Evolutionary conservation across 1,284 basidiomycete species (phyloP), one percentile per base, ranked within the genome.

Genomic region (Stereum hirsutum): DNA sequence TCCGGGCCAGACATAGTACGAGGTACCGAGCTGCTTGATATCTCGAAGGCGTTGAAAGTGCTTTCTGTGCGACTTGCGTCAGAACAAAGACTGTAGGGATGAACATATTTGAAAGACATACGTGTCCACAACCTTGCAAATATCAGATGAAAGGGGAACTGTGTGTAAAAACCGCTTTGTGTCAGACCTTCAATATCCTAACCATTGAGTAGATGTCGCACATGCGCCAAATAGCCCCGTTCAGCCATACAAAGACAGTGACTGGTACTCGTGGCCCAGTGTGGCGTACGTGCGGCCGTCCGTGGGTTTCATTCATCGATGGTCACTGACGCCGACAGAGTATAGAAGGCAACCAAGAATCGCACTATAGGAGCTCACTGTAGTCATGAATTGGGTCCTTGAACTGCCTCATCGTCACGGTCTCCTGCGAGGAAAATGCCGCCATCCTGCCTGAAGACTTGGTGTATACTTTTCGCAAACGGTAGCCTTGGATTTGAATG

Each of bases 1-100:
- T 3, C 81, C 72, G 0, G 80, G 78, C 74, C 82, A 89, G 21
- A 89, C 81, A 49, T 75, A 78, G 52, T 78, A 81, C 0, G 79
- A 74, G 4, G 83, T 75, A 0, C 86, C 87, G 2, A 89, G 73
- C 53, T 89, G 87, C 52, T 88, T 88, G 53, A 89, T 74, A 45
- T 74, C 60, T 21, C 85, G 69, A 31, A 89, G 65, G 8, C 85
- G 69, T 52, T 89, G 86, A 53, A 88, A 88, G 41, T 86, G 81
- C 38, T 67, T 70, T 4, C 86, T 88, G 20, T 15, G 15, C 2
- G 34, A 12, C 23, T 3, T 14, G 39, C 19, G 32, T 41, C 2
- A 7, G 24, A 25, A 2, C 21, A 6, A 8, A 2, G 3, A 17
- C 2, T n/a, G 23, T 14, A 15, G 26, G 26, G 6, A 38, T 5